Evolutionary conservation across 495 filamentous ascomycete species (phyloP), one percentile per base, ranked within the genome.

Genomic region (Lineolata rhizophorae): DNA sequence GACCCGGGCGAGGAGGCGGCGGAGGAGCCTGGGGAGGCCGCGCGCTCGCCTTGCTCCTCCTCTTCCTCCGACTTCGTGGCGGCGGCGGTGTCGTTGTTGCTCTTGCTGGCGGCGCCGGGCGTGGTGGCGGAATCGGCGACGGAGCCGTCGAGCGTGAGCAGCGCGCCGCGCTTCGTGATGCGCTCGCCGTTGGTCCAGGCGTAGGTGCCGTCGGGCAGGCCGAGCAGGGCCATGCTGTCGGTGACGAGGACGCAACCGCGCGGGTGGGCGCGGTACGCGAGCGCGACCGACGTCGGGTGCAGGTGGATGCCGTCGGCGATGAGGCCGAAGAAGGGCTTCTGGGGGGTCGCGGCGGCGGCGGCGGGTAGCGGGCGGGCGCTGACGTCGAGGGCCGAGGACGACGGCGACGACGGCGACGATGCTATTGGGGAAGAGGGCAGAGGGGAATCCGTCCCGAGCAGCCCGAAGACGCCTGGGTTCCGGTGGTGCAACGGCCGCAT

Each of bases 341-440:
- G 68, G 2, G 52, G 40, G 18, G 53, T 47, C 3, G 49, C 49
- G 29, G 30, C 38, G 31, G 33, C 29, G 2, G 29, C 27, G 5
- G 17, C 31, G 3, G 36, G 49, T 22, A 41, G 34, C 0, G 43
- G 41, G 67, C 29, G 84, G 51, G n/a, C n/a, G n/a, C n/a, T 74
- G 15, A 70, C n/a, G n/a, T n/a, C n/a, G n/a, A n/a, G n/a, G n/a
- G n/a, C n/a, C n/a, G n/a, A n/a, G n/a, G n/a, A n/a, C 70, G 40
- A 75, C 71, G 2, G 71, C 73, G 26, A 76, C 70, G 1, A 76
- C 82, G 4, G 82, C 80, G 9, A 79, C 82, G 5, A 73, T 65
- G 12, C 80, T 90, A 40, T 87, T 70, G 63, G 77, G 70, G 45
- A 67, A 79, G 47, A 85, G 64, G 38, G 21, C 47, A 36, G 29